A percentile compares a stretch with the other conserved stretches of the same genome.
These are phyloP conservation scores for Arxiozyma telluris DNA, from an alignment of 1,139 yeast species.

Conservation along the genomic window DNA sequence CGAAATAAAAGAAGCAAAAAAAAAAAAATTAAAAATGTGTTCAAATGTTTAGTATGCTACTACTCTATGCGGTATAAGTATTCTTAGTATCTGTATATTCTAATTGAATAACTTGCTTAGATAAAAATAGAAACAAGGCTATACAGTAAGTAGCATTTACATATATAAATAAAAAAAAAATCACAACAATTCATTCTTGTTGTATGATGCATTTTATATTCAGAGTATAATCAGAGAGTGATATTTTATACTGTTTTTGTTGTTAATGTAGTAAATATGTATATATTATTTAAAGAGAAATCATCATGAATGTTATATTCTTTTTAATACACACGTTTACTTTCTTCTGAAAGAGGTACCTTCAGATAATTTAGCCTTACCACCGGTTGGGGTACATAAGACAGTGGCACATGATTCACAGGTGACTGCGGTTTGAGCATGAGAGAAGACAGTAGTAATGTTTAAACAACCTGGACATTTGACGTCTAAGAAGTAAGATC, in stretches of 20 bases:
- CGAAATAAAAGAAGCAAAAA: no score
- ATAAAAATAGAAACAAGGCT: no score
- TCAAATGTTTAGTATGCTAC: no score
- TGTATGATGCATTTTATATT: no score
- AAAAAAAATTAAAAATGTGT: no score
- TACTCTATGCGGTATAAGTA: no score
- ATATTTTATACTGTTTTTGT: no score
- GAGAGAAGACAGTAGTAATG: conserved; percentile 99
- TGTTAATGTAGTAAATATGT: background rate
- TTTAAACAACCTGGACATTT: conserved; percentile 98
- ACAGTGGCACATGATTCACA: conserved; percentile 98
- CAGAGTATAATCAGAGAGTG: background rate
- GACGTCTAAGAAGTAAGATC: conserved; percentile 99
- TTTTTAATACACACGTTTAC: conserved; percentile 36
- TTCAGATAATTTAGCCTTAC: conserved; percentile 98
- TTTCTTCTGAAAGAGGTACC: conserved; percentile 99
- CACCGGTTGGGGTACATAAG: conserved; percentile 98
- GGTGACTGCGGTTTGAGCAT: conserved; percentile 99
- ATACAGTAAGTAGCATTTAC: no score
- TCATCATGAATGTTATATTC: conserved; percentile 4
- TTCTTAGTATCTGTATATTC: no score
- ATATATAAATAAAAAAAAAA: no score
- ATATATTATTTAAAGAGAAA: conserved; percentile 4
- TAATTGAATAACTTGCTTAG: no score
- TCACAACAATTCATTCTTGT: background rate